These are phyloP conservation scores for Aspergillus tubingensis DNA, from an alignment of 2,329 filamentous ascomycete genomes.

Conservation along the genomic window DNA sequence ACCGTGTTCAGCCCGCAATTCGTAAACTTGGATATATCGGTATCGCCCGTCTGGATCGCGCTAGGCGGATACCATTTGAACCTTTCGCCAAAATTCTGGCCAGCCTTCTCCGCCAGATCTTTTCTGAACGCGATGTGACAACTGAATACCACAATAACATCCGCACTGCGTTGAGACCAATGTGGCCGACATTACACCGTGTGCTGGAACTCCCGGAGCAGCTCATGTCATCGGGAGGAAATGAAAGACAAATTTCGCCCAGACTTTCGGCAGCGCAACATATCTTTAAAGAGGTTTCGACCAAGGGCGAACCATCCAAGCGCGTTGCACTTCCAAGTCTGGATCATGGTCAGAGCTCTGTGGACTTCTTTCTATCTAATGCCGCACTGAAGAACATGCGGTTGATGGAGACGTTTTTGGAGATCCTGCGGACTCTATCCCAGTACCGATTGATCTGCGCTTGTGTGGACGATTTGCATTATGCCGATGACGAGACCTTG, in stretches of 20 bases:
- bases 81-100: constrained; percentile 62
- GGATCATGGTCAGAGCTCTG: constrained; percentile 38
- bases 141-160: constrained; percentile 64
- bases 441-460: constrained; percentile 85
- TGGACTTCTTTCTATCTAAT: constrained; percentile 43
- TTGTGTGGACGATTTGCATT: constrained; percentile 85
- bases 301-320: constrained; percentile 34
- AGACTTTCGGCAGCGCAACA: constrained; percentile 31
- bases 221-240: constrained; percentile 44
- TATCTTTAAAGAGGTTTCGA: constrained; percentile 32
- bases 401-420: constrained; percentile 83
- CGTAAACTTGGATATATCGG: constrained; percentile 63
- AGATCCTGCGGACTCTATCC: constrained; percentile 79
- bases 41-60: constrained; percentile 61
- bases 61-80: constrained; percentile 62
- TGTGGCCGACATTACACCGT: constrained; percentile 59
- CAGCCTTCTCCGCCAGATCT: constrained; percentile 64
- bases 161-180: constrained; percentile 56
- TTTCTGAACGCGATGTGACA: constrained; percentile 63
- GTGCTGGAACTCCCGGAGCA: constrained; percentile 71
- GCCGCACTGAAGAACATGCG: constrained; percentile 59
- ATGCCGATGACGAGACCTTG: constrained; percentile 82
- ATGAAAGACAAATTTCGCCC: constrained; percentile 36
- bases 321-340: constrained; percentile 35
- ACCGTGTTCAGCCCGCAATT: constrained; percentile 58